A percentile compares a stretch with the other conserved stretches of the same genome.
Conservation (phyloP, 768 basidiomycete genomes). For the Asterophora lycoperdoides region DNA sequence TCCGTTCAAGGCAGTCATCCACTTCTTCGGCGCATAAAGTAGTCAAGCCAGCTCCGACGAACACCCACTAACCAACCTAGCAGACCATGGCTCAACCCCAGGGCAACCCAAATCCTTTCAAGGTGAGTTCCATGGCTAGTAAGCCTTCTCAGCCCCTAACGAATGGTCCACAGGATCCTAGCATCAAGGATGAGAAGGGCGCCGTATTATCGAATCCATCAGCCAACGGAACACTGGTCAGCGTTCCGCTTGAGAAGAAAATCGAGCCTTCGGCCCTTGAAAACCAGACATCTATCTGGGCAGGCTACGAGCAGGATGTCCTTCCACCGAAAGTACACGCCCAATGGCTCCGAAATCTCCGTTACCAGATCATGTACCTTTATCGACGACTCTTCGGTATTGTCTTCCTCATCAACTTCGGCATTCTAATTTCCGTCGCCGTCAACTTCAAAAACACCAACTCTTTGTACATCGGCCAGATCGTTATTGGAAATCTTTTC, state of each 20-base stretch:
- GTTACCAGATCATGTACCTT: conserved; percentile 52
- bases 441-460: conserved; percentile 28
- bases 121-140: not conserved
- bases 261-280: conserved; percentile 18
- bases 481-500: conserved; percentile 45
- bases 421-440: conserved; percentile 42
- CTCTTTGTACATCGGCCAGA: conserved; percentile 34
- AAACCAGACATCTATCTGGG: conserved; percentile 40
- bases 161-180: not conserved
- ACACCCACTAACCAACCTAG: not conserved
- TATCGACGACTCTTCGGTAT: conserved; percentile 59
- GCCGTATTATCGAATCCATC: not conserved
- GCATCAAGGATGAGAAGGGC: conserved; percentile 6
- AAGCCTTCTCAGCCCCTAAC: not conserved
- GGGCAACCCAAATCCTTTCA: conserved; percentile 4
- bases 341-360: conserved; percentile 45
- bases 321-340: conserved; percentile 50
- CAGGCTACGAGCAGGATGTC: conserved; percentile 47
- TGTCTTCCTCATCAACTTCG: conserved; percentile 53
- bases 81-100: conserved; percentile 2
- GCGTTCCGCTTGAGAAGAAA: conserved; percentile 18
- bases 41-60: not conserved
- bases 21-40: conserved; percentile 1
- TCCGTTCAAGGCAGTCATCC: not conserved
- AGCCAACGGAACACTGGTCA: conserved; percentile 11